Evolutionary conservation across 2,329 filamentous ascomycete genomes (phyloP).

Genomic region (Penicillium sp.): DNA sequence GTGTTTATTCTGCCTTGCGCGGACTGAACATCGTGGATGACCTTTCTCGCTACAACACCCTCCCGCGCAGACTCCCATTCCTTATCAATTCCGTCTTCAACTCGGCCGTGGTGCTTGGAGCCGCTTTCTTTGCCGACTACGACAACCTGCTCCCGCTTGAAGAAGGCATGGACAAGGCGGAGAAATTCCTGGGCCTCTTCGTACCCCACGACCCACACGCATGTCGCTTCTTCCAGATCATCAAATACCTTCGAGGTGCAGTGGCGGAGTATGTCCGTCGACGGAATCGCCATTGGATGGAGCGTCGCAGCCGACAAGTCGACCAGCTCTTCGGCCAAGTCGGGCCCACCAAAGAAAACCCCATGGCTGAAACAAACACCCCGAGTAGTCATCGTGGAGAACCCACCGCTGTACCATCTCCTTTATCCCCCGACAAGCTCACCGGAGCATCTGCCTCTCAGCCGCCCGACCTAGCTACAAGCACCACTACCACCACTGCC

Average conservation of each 20-base stretch:
- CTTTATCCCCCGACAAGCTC: no score
- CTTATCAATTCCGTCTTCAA: constrained; percentile 42
- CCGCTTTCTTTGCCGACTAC: constrained; percentile 41
- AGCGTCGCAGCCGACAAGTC: constrained; percentile 33
- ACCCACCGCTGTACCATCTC: no score
- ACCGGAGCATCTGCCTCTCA: no score
- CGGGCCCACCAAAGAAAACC: no score
- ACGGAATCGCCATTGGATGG: constrained; percentile 35
- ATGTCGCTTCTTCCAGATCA: constrained; percentile 31
- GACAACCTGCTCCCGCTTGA: constrained; percentile 32
- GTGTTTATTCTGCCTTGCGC: constrained; percentile 39
- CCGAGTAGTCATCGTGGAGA: no score
- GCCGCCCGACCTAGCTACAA: no score
- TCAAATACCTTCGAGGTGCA: constrained; percentile 33
- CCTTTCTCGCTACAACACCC: constrained; percentile 26
- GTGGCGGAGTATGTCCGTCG: constrained; percentile 32
- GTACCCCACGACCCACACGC: constrained; percentile 32
- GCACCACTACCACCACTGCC: no score
- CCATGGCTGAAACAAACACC: no score
- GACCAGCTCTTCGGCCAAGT: constrained; percentile 36
- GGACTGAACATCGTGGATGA: constrained; percentile 35
- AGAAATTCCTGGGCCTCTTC: constrained; percentile 29
- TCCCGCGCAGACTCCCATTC: constrained; percentile 40
- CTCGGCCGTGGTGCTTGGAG: constrained; percentile 39
- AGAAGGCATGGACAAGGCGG: constrained; percentile 29